Base-by-base conservation (phyloP, 345 rosid species). In the Zanthoxylum bungeanum region DNA sequence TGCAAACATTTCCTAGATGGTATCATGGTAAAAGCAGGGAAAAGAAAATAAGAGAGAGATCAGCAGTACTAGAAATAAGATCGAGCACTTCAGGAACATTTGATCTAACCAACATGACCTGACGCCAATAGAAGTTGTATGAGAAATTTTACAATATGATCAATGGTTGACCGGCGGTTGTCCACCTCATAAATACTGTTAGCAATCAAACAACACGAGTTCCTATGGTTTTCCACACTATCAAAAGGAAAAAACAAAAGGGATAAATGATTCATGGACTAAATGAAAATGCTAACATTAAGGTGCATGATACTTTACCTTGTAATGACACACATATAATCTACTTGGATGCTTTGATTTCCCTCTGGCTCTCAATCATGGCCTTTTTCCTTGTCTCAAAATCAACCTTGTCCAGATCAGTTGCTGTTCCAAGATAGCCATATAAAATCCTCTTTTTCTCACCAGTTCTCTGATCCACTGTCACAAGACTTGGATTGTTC, bases 361-460 rank as follows among this genome's bases (percentile, higher is more conserved):
- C 99, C 74, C 85, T 79, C 60, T 66, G 80, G 85, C 93, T 93
- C 84, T 88, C 96, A 44, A 96, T 78, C 55, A 80, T 68, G 60
- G 84, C 86, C 78, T 82, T 93, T 88, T 84, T 96, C 85, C 86
- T 85, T 21, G 93, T 88, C 60, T 93, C 99, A 52, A 81, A 75
- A 83, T 96, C 98, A 71, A 96, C 72, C 82, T 86, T 88, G 68
- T 80, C 87, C 69, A 96, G 81, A 83, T 96, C 98, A 57, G 80
- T 71, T 69, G 84, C 88, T 10, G 88, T 86, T 60, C 85, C 98
- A 21, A 96, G 91, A 77, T 89, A 88, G 14, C 98, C 97, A 64
- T 91, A 96, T 34, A 93, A 83, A 78, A 88, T 77, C 81, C 93
- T 93, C 75, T 68, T 84, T 79, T 84, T 88, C 77, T 88, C 99